phyloP scores from a whole-genome alignment of 305 asterid species.

The Fraxinus ornus region DNA sequence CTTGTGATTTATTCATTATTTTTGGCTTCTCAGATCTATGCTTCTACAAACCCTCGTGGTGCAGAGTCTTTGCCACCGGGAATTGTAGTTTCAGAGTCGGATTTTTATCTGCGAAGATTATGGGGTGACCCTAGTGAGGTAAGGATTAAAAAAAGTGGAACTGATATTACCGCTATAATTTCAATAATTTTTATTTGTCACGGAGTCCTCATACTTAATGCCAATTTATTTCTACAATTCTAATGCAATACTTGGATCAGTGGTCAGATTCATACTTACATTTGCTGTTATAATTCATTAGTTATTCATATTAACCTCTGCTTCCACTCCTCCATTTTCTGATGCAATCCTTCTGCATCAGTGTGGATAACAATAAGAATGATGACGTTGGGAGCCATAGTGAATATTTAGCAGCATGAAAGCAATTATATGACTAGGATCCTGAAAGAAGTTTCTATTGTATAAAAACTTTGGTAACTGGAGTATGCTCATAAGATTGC shows the following conservation, averaged over 20 bases:
- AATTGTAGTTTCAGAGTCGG: slow-evolving; percentile 80
- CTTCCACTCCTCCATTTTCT: slow-evolving; percentile 4
- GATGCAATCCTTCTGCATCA: slow-evolving; percentile 10
- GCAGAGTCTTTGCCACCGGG: slow-evolving; percentile 89
- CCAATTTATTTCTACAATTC: neutral
- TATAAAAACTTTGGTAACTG: neutral
- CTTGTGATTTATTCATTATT: neutral
- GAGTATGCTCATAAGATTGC: slow-evolving; percentile 22
- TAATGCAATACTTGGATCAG: neutral
- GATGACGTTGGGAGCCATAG: neutral
- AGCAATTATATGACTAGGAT: neutral
- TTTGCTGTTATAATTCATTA: neutral
- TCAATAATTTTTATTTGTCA: neutral
- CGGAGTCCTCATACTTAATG: neutral
- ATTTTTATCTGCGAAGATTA: slow-evolving; percentile 70
- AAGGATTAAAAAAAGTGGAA: slow-evolving; percentile 23
- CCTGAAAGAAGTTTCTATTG: slow-evolving; percentile 1
- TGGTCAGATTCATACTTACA: slow-evolving; percentile 14
- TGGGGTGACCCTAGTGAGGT: slow-evolving; percentile 96
- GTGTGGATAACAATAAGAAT: slow-evolving; percentile 8
- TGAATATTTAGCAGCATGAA: slow-evolving; percentile 13
- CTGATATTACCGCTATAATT: slow-evolving; percentile 1
- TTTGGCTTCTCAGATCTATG: slow-evolving; percentile 53
- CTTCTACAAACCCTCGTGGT: slow-evolving; percentile 83
- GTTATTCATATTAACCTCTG: neutral